Conservation (phyloP, 495 filamentous ascomycete species). For the Chaetomium fimeti region DNA sequence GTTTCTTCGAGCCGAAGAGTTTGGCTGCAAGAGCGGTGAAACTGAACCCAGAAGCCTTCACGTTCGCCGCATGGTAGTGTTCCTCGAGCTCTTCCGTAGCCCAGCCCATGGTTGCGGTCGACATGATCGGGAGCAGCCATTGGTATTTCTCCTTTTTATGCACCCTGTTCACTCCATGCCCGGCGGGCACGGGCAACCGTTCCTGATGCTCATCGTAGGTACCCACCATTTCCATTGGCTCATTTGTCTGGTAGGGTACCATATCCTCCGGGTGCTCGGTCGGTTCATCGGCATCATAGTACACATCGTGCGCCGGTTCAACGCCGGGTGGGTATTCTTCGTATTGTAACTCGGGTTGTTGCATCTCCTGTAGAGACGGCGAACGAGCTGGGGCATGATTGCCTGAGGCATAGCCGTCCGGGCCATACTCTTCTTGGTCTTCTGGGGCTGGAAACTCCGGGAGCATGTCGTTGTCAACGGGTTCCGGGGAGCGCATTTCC, state of each 20-base stretch:
- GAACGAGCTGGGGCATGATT: not conserved
- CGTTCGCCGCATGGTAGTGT: slow-evolving; percentile 8
- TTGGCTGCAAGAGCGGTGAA: slow-evolving; percentile 7
- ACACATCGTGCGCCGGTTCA: slow-evolving; percentile 2
- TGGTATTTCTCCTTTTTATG: slow-evolving; percentile 17
- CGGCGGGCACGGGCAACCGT: too few species aligned
- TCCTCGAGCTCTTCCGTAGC: slow-evolving; percentile 16
- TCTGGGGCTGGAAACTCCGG: not conserved
- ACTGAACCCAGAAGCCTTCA: slow-evolving; percentile 11
- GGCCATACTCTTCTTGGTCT: not conserved
- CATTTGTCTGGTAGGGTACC: slow-evolving; percentile 11
- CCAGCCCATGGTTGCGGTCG: slow-evolving; percentile 17
- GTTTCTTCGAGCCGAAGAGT: slow-evolving; percentile 12
- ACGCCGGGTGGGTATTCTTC: not conserved
- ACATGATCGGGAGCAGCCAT: slow-evolving; percentile 22
- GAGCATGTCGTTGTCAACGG: not conserved
- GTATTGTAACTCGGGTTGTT: not conserved
- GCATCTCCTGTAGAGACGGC: not conserved
- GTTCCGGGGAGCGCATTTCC: not conserved
- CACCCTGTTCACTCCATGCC: not conserved
- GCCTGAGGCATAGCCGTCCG: too few species aligned
- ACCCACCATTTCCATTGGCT: slow-evolving; percentile 19
- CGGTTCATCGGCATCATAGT: slow-evolving; percentile 5
- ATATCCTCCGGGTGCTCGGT: not conserved
- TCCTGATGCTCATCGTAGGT: not conserved